These are phyloP conservation scores for Bacterosira constricta DNA, from an alignment of 108 stramenopile genomes.

Conservation along the genomic window DNA sequence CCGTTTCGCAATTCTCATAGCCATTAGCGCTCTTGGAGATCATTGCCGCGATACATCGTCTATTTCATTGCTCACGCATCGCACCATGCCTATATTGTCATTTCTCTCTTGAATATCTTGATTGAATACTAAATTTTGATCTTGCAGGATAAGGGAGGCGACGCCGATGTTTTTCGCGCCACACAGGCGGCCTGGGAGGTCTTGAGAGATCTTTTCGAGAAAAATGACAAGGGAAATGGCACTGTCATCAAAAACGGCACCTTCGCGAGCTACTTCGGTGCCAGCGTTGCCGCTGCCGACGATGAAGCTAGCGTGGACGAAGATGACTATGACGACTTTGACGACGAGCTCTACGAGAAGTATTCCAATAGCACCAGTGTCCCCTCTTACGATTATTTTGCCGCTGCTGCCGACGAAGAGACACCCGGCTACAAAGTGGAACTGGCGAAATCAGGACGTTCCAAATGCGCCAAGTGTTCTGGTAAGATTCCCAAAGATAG, in stretches of 20 bases:
- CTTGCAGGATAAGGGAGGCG: slow-evolving; percentile 68
- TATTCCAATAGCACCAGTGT: slow-evolving; percentile 18
- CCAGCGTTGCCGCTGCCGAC: not conserved
- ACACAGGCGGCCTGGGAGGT: slow-evolving; percentile 52
- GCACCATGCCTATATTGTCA: no score
- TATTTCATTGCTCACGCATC: no score
- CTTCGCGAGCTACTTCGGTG: slow-evolving; percentile 29
- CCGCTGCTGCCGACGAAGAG: slow-evolving; percentile 39
- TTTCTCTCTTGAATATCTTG: no score
- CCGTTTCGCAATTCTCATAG: no score
- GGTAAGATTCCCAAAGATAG: slow-evolving; percentile 10
- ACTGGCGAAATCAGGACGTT: slow-evolving; percentile 35
- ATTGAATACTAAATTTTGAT: no score
- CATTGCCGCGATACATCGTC: no score
- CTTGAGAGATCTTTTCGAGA: slow-evolving; percentile 37
- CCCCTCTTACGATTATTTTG: slow-evolving; percentile 48
- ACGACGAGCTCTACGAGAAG: slow-evolving; percentile 25
- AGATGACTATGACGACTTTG: slow-evolving; percentile 22
- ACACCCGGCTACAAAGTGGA: slow-evolving; percentile 57
- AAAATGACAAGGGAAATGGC: slow-evolving; percentile 10
- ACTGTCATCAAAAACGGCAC: no score
- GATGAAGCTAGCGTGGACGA: slow-evolving; percentile 10
- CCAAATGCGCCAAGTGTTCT: slow-evolving; percentile 27
- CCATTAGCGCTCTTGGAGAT: no score
- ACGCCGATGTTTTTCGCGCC: slow-evolving; percentile 44